Percentiles rank a stretch among this genome's conserved stretches.
Conservation (phyloP, 1,139 yeast species). For the Eremothecium coryli region DNA sequence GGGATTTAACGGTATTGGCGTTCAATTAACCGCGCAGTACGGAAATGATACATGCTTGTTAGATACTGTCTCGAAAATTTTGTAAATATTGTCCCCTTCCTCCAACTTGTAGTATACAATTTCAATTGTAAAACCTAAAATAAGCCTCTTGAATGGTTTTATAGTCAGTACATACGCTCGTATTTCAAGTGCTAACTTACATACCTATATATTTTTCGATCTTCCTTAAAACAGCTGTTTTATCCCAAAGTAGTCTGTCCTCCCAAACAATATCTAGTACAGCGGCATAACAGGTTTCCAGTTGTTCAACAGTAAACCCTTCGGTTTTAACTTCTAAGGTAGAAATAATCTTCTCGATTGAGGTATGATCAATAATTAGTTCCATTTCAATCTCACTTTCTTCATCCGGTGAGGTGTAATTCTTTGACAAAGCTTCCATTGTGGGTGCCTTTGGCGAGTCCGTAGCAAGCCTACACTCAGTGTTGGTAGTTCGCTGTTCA, state of each 20-base stretch:
- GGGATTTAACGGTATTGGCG: conserved; percentile 42
- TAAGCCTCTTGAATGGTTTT: too few species aligned
- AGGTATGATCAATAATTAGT: conserved; percentile 31
- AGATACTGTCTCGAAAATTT: conserved; percentile 24
- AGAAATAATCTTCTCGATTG: conserved; percentile 25
- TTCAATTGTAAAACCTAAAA: not conserved
- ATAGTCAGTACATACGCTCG: too few species aligned
- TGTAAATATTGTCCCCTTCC: too few species aligned
- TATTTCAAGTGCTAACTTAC: too few species aligned
- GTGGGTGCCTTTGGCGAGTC: not conserved
- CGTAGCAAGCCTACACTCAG: not conserved
- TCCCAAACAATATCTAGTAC: conserved; percentile 72
- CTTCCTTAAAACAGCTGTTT: conserved; percentile 33
- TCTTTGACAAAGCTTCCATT: not conserved
- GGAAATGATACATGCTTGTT: conserved; percentile 69
- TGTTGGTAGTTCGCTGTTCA: not conserved
- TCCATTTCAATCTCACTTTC: conserved; percentile 20
- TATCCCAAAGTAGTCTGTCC: conserved; percentile 58
- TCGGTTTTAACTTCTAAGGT: conserved; percentile 37
- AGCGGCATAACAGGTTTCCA: conserved; percentile 66
- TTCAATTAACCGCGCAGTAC: conserved; percentile 78
- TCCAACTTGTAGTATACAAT: too few species aligned
- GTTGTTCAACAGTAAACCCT: conserved; percentile 51
- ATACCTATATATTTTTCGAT: conserved; percentile 7
- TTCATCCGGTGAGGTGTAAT: conserved; percentile 10